Base-by-base conservation (phyloP, 768 basidiomycete species). In the Boletus fagicola region DNA sequence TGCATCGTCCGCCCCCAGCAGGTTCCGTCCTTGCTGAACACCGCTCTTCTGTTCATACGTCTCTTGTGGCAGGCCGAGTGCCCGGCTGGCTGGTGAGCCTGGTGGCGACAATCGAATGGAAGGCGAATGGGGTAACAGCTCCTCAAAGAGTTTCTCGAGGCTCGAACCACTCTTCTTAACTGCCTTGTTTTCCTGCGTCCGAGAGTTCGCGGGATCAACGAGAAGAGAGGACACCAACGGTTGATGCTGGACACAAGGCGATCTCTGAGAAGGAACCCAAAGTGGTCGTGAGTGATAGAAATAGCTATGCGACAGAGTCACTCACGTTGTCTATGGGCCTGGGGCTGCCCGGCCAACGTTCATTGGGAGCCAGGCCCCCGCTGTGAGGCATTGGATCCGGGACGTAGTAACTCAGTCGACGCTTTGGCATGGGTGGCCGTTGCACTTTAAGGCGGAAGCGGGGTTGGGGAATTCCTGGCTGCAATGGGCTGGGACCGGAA, bases 371-470 rank as follows among this genome's bases (percentile, higher is more conserved):
- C 51, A 57, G 5, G 2, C 43, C 57, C 4, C 36, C 45, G 0
- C 13, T 57, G 3, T 22, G 8, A 22, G 56, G 51, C 1, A 59
- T 28, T 2, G 64, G 58, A 16, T 53, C 64, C 20, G 57, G 36
- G 24, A 58, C 15, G 18, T 52, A 59, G n/a, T 59, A 55, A 40
- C 59, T 58, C 36, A 26, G 2, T 33, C 67, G 58, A 33, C 65
- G 65, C 59, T 58, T 72, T 24, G 68, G 68, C 66, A 68, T 68
- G 2, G 66, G 66, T 9, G 68, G 66, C 4, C 71, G 61, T 16
- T 54, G 63, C 8, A 73, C 51, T 59, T 56, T 68, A 11, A 70
- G 68, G 13, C 66, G 64, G 20, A 72, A 60, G 45, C 58, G 60
- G 10, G 62, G 64, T 30, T 43, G 68, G 12, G 59, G 48, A 15